Conservation (phyloP, 1,284 basidiomycete species). For the Lignosus rhinocerotis region DNA sequence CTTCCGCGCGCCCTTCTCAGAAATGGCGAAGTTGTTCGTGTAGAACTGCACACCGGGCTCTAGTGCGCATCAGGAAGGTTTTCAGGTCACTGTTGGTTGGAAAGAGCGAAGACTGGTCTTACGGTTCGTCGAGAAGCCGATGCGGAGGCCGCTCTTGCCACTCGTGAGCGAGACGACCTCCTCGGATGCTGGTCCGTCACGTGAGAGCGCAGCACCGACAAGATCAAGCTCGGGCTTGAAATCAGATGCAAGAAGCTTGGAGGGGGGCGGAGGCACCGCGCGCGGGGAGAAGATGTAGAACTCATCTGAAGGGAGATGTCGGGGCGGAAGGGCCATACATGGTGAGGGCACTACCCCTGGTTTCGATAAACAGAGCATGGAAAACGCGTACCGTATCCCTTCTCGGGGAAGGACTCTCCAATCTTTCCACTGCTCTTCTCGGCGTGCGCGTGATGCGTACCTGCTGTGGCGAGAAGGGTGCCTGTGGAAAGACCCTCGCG, state of each 20-base stretch:
- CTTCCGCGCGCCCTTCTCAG: constrained; percentile 56
- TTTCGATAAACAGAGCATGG: not conserved
- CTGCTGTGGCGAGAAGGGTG: constrained; percentile 45
- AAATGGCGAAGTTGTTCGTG: constrained; percentile 53
- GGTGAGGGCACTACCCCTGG: not conserved
- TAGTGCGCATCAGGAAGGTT: constrained; percentile 26
- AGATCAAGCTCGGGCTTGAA: constrained; percentile 43
- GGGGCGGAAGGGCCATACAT: not conserved
- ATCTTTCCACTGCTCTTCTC: constrained; percentile 50
- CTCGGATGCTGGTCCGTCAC: constrained; percentile 42
- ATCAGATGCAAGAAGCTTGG: constrained; percentile 33
- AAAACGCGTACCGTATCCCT: constrained; percentile 54
- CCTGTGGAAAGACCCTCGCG: constrained; percentile 53
- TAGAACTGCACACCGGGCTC: constrained; percentile 78
- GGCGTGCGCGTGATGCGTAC: constrained; percentile 50
- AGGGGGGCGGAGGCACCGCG: constrained; percentile 42
- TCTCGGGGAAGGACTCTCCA: constrained; percentile 54
- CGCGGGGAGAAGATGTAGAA: constrained; percentile 57
- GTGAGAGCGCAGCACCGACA: constrained; percentile 47
- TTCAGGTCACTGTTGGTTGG: not conserved
- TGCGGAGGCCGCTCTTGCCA: constrained; percentile 56
- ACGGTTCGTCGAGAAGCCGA: constrained; percentile 73
- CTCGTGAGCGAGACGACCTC: constrained; percentile 55
- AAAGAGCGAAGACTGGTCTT: constrained; percentile 29
- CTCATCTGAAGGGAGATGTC: constrained; percentile 47